Percentiles rank a stretch among this genome's conserved stretches.
These are phyloP conservation scores for Pestalotiopsis sp. DNA, from an alignment of 2,329 filamentous ascomycete species.

Conservation along the genomic window DNA sequence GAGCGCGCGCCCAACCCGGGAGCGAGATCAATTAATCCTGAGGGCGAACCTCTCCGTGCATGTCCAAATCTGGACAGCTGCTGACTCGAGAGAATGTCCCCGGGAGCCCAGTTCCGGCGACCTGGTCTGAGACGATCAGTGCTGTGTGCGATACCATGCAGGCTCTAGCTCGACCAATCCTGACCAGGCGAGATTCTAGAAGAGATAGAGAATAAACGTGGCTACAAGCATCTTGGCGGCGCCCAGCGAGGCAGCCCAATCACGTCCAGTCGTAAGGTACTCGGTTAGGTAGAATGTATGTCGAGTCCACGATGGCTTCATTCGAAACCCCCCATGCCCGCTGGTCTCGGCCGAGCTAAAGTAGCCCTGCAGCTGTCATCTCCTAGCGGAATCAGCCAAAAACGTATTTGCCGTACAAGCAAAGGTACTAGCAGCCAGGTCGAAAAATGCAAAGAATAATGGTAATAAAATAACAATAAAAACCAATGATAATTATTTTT, in stretches of 20 bases:
- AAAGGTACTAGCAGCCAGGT: not conserved
- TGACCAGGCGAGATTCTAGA: not conserved
- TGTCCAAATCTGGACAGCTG: not conserved
- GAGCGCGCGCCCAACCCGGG: not conserved
- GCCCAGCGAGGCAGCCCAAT: not conserved
- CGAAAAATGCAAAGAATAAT: not conserved
- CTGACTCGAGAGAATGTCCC: not conserved
- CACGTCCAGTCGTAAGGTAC: not conserved
- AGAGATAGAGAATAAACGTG: conserved; percentile 1
- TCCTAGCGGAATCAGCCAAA: not conserved
- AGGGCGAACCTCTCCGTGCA: not conserved
- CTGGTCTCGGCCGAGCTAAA: not conserved
- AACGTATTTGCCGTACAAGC: not conserved
- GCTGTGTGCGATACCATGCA: no score
- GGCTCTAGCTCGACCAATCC: not conserved
- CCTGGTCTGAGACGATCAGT: not conserved
- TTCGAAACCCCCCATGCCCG: not conserved
- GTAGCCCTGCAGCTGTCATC: not conserved
- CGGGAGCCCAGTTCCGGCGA: conserved; percentile 3
- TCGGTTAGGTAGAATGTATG: no score
- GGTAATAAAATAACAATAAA: not conserved
- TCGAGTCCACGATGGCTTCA: conserved; percentile 4
- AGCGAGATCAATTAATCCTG: not conserved
- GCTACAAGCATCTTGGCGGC: not conserved
- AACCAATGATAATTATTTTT: not conserved